Percentiles rank a stretch among this genome's conserved stretches.
phyloP scores from a whole-genome alignment of 306 rosid species.

The Argentina anserina region DNA sequence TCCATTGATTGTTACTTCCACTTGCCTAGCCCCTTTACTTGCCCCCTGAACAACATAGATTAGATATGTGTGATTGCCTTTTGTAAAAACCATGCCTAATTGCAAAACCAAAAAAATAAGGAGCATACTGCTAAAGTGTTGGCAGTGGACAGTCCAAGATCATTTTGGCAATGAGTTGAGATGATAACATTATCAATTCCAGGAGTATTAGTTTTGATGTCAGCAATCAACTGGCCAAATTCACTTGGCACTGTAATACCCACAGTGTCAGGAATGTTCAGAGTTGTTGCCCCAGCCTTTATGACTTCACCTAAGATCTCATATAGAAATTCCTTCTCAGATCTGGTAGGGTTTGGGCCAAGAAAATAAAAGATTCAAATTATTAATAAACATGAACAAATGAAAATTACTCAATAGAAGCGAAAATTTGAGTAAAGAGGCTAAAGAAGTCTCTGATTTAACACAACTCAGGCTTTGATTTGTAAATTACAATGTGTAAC shows the following conservation, averaged over 20 bases:
- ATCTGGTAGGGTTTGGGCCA: conserved; percentile 39
- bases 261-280: conserved; percentile 96
- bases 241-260: conserved; percentile 67
- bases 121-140: conserved; percentile 71
- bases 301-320: conserved; percentile 86
- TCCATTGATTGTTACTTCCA: conserved; percentile 97
- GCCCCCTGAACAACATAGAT: conserved; percentile 74
- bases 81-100: not conserved
- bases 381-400: not conserved
- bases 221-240: conserved; percentile 78
- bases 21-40: conserved; percentile 85
- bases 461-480: not conserved
- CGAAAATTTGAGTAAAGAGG: not conserved
- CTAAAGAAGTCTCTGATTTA: not conserved
- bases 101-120: conserved; percentile 1
- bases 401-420: not conserved
- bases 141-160: conserved; percentile 93
- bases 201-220: conserved; percentile 81
- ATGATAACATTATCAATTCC: conserved; percentile 82
- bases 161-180: conserved; percentile 98
- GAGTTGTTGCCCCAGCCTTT: conserved; percentile 93
- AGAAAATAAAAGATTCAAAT: conserved; percentile 10
- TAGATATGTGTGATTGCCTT: conserved; percentile 12
- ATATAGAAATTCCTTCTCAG: conserved; percentile 83
- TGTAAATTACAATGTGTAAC: not conserved